Percentiles rank a stretch among this genome's conserved stretches.
Conservation (phyloP, 768 basidiomycete genomes). For the Boletus vinaceobasis region DNA sequence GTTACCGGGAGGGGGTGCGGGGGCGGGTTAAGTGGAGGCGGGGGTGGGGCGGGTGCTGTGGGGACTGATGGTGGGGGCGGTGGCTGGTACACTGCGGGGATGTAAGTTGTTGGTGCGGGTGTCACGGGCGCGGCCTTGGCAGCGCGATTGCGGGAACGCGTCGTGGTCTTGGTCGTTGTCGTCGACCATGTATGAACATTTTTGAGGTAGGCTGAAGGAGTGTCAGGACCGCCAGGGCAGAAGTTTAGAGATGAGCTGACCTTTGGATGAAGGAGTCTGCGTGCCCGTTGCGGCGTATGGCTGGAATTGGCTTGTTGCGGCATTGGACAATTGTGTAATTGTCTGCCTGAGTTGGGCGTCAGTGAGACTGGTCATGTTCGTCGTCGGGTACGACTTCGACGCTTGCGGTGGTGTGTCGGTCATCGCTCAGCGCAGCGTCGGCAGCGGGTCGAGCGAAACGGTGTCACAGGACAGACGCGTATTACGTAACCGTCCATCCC, state of each 20-base stretch:
- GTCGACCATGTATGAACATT: conserved; percentile 70
- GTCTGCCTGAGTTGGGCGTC: conserved; percentile 65
- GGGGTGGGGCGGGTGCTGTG: conserved; percentile 23
- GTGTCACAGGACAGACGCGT: conserved; percentile 14
- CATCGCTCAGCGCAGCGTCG: conserved; percentile 18
- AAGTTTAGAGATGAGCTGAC: conserved; percentile 7
- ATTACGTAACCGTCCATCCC: conserved; percentile 22
- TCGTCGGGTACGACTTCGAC: conserved; percentile 31
- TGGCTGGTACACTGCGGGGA: conserved; percentile 38
- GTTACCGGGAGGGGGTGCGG: too few species aligned
- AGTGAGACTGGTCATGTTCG: conserved; percentile 45
- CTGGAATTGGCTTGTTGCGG: conserved; percentile 36
- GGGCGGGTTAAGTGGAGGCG: too few species aligned
- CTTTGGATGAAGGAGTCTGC: conserved; percentile 28
- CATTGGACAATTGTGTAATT: conserved; percentile 49
- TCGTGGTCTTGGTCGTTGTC: conserved; percentile 43
- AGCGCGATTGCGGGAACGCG: conserved; percentile 40
- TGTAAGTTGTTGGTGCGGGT: conserved; percentile 32
- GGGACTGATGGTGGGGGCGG: conserved; percentile 33
- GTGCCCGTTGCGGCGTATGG: conserved; percentile 32
- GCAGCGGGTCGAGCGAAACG: not conserved
- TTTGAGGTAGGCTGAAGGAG: conserved; percentile 53
- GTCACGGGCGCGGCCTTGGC: conserved; percentile 40
- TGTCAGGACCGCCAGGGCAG: conserved; percentile 15
- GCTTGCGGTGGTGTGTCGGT: conserved; percentile 25